phyloP scores from a whole-genome alignment of 148 eudicot species.

The Vaccinium vitisidaea region DNA sequence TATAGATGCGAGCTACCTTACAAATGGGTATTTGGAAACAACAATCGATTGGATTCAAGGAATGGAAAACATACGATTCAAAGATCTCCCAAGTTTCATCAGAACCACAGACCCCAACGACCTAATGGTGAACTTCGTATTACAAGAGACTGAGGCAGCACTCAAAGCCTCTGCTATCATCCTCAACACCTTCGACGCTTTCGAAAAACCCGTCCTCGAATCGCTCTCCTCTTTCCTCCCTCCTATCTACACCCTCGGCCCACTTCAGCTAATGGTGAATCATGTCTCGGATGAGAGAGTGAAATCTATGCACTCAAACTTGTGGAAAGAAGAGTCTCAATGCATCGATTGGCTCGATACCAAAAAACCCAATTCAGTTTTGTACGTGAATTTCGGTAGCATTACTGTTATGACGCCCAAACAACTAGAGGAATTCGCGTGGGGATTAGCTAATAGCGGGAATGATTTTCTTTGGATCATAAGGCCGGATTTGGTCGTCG shows the following conservation, averaged over 20 bases:
- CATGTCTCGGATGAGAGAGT: conserved; percentile 22
- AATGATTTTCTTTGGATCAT: conserved; percentile 58
- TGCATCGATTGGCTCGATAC: conserved; percentile 57
- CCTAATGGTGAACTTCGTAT: conserved; percentile 19
- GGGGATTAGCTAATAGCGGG: conserved; percentile 67
- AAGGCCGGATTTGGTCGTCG: conserved; percentile 48
- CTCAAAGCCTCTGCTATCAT: conserved; percentile 38
- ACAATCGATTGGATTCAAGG: conserved; percentile 40
- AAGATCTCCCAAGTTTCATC: conserved; percentile 47
- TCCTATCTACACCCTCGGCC: conserved; percentile 44
- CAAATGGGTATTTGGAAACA: conserved; percentile 54
- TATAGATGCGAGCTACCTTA: conserved; percentile 38
- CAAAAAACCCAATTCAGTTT: conserved; percentile 37
- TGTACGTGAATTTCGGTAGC: conserved; percentile 57
- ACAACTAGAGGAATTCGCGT: conserved; percentile 53
- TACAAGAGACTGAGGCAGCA: conserved; percentile 17
- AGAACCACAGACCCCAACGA: conserved; percentile 31
- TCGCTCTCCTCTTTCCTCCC: conserved; percentile 30
- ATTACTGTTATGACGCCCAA: conserved; percentile 38
- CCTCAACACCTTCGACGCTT: conserved; percentile 50
- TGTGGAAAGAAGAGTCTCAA: conserved; percentile 49
- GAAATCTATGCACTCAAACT: conserved; percentile 37
- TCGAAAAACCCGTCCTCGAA: conserved; percentile 39
- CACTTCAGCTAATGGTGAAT: conserved; percentile 32
- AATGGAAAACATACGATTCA: conserved; percentile 27